Evolutionary conservation across 176 grass and related monocot species (phyloP).

Genomic region (Triticum turgidum): DNA sequence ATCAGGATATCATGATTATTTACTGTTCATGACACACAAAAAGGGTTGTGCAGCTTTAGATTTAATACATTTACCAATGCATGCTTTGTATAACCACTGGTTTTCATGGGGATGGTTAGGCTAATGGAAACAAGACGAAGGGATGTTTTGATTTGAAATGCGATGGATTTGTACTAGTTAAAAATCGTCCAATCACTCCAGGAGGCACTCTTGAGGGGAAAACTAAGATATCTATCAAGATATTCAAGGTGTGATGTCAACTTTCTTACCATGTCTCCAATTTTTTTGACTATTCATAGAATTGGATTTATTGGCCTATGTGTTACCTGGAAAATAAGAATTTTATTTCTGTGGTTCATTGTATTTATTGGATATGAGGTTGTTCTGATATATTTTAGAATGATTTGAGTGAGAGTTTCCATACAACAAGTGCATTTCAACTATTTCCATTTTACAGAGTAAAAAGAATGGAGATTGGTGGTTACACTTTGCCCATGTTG

Average conservation of each 20-base stretch:
- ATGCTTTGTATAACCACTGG: background rate
- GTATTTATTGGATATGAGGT: too few relatives aligned
- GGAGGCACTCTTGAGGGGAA: background rate
- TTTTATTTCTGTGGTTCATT: background rate
- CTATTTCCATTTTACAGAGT: background rate
- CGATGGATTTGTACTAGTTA: background rate
- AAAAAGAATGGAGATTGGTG: slow-evolving; percentile 6
- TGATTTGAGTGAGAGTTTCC: background rate
- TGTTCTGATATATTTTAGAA: background rate
- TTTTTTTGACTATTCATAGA: background rate
- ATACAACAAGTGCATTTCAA: background rate
- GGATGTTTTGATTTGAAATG: slow-evolving; percentile 2
- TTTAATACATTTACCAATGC: too few relatives aligned
- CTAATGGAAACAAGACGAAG: background rate
- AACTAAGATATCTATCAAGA: slow-evolving; percentile 17
- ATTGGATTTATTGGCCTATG: background rate
- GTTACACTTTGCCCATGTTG: background rate
- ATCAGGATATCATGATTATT: background rate
- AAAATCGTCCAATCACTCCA: background rate
- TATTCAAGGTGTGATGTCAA: slow-evolving; percentile 7
- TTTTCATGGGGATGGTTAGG: background rate
- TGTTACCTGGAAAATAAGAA: background rate
- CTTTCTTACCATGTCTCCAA: background rate
- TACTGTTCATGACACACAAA: background rate
- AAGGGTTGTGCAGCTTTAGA: too few relatives aligned